Evolutionary conservation across 305 asterid genomes (phyloP).

Genomic region (Fraxinus ornus): DNA sequence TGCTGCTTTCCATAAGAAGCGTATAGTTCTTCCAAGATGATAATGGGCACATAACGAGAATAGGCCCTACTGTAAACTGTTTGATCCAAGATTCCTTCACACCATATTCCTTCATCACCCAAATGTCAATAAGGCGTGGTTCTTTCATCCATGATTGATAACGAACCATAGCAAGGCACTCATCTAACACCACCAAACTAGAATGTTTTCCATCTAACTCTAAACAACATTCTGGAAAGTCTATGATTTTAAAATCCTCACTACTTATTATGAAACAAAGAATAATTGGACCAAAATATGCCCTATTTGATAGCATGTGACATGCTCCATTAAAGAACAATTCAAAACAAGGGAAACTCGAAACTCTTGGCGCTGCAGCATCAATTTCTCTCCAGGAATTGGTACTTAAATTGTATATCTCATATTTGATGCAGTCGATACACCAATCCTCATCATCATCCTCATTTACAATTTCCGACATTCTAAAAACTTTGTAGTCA

Average conservation of each 20-base stretch:
- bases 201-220: background rate
- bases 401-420: background rate
- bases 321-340: background rate
- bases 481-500: background rate
- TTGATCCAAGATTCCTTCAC: conserved; percentile 10
- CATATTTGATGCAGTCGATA: background rate
- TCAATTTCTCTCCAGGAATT: background rate
- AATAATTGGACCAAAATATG: background rate
- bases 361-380: background rate
- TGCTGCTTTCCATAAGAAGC: background rate
- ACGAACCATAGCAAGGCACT: conserved; percentile 7
- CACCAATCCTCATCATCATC: background rate
- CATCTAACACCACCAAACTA: background rate
- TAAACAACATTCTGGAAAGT: background rate
- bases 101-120: conserved; percentile 16
- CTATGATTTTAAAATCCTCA: background rate
- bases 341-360: background rate
- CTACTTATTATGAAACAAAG: conserved; percentile 8
- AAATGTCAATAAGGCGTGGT: background rate
- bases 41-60: background rate
- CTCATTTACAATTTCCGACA: background rate
- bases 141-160: background rate
- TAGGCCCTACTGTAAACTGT: background rate
- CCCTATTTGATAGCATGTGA: background rate
- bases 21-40: background rate